Evolutionary conservation across 2,329 filamentous ascomycete species (phyloP), one percentile per base, ranked within the genome.

Genomic region (Incumbomyces delicatus): DNA sequence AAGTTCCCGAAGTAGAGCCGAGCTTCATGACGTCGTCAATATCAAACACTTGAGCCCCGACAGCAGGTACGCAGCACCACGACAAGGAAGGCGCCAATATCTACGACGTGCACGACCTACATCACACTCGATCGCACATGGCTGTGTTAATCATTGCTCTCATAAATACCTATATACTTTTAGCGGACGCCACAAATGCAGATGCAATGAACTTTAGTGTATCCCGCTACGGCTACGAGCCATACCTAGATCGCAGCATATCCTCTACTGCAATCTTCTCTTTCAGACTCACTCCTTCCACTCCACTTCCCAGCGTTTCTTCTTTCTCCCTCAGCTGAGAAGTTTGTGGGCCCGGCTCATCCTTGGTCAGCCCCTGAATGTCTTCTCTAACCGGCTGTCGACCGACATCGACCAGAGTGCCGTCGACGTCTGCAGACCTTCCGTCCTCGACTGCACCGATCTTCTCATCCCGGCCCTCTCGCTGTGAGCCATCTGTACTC

Each of bases 191-290:
- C n/a, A n/a, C n/a, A n/a, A 35, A 35, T 35, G 33, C 22, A 27
- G 22, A 27, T 27, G 8, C 8, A 27, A 27, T 27, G 5, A 27
- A 27, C 8, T 27, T 27, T 5, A 27, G 22, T 17, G 33, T 35
- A 11, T 5, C 4, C n/a, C 4, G 16, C 16, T 35, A 40, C 38
- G 17, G 17, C 38, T 40, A 6, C 18, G 17, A 13, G 4, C n/a
- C 43, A 29, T 49, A 41, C 16, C 18, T 35, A 18, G 47, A 39
- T 34, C 50, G 41, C 20, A 49, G 29, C 39, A 49, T 47, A 13
- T 49, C 40, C 30, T 51, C 50, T 10, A 49, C 43, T 12, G 36
- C 39, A 2, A 32, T 16, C 16, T 41, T 46, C 36, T 51, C 50
- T 22, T 44, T 16, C 17, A 40, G n/a, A 27, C 41, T 46, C 31